Conservation (phyloP, 228 moss, liverwort and hornwort species). For the Sphagnum magellanicum region DNA sequence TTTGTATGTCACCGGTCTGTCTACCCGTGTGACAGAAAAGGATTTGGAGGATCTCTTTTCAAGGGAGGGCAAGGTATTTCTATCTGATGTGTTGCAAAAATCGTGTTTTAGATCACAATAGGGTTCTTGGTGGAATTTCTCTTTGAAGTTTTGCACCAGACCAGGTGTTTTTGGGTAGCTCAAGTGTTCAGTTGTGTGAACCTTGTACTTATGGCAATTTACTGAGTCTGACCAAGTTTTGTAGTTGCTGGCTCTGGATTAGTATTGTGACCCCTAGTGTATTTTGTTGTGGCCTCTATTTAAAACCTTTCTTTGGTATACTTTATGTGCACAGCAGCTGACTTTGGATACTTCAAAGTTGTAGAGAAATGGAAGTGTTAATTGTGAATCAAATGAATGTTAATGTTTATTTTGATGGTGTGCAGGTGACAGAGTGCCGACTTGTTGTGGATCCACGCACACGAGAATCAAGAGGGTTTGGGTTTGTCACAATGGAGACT, state of each 20-base stretch:
- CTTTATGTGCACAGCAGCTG: not conserved
- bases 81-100: not conserved
- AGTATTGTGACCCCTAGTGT: not conserved
- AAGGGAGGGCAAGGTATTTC: constrained; percentile 78
- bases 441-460: constrained; percentile 8
- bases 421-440: constrained; percentile 5
- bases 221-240: not conserved
- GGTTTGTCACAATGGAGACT: constrained; percentile 3
- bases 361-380: not conserved
- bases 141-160: not conserved
- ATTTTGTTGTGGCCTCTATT: not conserved
- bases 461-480: constrained; percentile 6
- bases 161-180: too few relatives aligned
- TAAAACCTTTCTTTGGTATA: not conserved
- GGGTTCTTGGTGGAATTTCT: not conserved
- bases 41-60: constrained; percentile 92
- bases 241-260: not conserved
- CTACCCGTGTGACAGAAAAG: constrained; percentile 93
- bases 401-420: not conserved
- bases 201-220: not conserved
- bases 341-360: not conserved
- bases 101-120: too few relatives aligned
- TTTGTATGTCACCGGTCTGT: constrained; percentile 88
- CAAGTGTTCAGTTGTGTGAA: not conserved
- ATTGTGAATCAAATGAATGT: not conserved